A percentile compares a stretch with the other conserved stretches of the same genome.
phyloP scores from a whole-genome alignment of 2,329 filamentous ascomycete species.

The Hypomyces perniciosus region DNA sequence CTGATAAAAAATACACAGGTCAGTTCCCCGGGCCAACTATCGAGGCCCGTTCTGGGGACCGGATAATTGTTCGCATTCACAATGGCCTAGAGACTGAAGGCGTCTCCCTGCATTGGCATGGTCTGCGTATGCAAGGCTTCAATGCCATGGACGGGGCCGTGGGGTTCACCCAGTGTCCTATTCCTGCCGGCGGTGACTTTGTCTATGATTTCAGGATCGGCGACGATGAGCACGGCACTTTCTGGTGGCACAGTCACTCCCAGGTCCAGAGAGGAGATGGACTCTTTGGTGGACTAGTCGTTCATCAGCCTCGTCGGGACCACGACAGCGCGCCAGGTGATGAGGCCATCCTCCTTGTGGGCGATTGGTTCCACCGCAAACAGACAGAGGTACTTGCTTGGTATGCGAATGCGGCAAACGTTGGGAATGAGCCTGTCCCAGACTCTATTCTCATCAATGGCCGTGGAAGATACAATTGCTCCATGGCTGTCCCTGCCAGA shows the following conservation, averaged over 20 bases:
- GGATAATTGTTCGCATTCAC: conserved; percentile 59
- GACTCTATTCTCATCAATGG: conserved; percentile 32
- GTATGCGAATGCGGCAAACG: conserved; percentile 25
- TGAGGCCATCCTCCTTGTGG: conserved; percentile 46
- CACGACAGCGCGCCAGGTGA: conserved; percentile 37
- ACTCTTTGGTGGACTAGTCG: conserved; percentile 51
- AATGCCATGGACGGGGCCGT: conserved; percentile 61
- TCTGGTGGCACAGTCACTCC: conserved; percentile 57
- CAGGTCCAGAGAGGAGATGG: conserved; percentile 45
- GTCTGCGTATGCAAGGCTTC: conserved; percentile 66
- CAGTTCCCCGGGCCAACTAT: conserved; percentile 66
- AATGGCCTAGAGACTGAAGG: conserved; percentile 57
- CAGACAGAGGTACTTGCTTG: conserved; percentile 28
- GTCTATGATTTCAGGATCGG: conserved; percentile 53
- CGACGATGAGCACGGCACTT: conserved; percentile 47
- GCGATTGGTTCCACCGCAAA: conserved; percentile 33
- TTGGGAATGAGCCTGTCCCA: conserved; percentile 37
- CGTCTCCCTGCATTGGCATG: conserved; percentile 67
- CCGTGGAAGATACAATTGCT: conserved; percentile 24
- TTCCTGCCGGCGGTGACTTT: conserved; percentile 44
- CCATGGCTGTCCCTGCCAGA: conserved; percentile 22
- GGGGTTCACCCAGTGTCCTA: conserved; percentile 43
- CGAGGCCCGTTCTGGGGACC: conserved; percentile 64
- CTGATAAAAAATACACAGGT: conserved; percentile 14
- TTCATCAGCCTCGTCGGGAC: conserved; percentile 42